phyloP scores from a whole-genome alignment of 2,329 filamentous ascomycete genomes.

The Aspergillus viridinutans region DNA sequence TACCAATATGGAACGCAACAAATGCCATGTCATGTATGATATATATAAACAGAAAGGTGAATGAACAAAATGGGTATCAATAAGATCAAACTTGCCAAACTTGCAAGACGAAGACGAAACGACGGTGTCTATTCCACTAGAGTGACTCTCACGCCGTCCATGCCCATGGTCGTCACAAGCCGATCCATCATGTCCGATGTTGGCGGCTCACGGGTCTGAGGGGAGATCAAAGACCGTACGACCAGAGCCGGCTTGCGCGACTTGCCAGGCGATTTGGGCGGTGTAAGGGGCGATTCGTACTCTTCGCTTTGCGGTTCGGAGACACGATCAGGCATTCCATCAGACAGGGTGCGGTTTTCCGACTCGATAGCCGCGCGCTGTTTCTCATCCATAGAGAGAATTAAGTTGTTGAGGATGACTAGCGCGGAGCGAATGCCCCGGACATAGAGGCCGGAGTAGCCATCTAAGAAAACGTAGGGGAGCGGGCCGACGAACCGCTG shows the following conservation, averaged over 20 bases:
- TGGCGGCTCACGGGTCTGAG: slow-evolving; percentile 11
- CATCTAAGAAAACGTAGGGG: slow-evolving; percentile 19
- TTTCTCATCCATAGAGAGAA: slow-evolving; percentile 16
- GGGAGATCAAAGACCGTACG: slow-evolving; percentile 16
- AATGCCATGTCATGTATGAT: not conserved
- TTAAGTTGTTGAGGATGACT: slow-evolving; percentile 18
- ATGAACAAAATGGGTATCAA: not conserved
- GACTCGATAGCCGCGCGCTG: slow-evolving; percentile 14
- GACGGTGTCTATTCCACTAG: slow-evolving; percentile 7
- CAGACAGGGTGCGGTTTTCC: slow-evolving; percentile 9
- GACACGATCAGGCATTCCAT: not conserved
- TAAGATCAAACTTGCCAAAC: not conserved
- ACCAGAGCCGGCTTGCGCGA: slow-evolving; percentile 9
- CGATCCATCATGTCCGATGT: slow-evolving; percentile 25
- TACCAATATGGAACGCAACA: not conserved
- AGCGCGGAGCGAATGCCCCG: slow-evolving; percentile 17
- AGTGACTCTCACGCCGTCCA: slow-evolving; percentile 20
- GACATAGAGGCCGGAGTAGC: slow-evolving; percentile 15
- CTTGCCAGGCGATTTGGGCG: slow-evolving; percentile 7
- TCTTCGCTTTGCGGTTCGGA: not conserved
- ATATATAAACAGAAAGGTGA: not conserved
- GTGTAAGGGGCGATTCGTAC: slow-evolving; percentile 4
- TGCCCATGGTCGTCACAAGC: slow-evolving; percentile 20
- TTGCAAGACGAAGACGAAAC: not conserved
- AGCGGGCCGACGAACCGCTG: slow-evolving; percentile 20